Conservation (phyloP, 331 rosid genomes). For the Cydonia oblonga region DNA sequence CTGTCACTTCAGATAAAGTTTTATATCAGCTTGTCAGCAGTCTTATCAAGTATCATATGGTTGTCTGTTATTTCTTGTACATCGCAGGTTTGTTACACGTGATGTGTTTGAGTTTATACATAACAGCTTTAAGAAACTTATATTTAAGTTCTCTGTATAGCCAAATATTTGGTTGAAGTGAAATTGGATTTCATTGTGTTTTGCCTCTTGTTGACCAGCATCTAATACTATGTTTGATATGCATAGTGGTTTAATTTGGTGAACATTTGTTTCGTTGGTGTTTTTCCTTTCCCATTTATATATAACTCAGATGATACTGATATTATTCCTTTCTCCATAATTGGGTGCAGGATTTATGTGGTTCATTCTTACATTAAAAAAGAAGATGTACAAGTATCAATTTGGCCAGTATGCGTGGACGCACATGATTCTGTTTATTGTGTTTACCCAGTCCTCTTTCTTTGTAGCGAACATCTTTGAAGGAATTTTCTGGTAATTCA, state of each 20-base stretch:
- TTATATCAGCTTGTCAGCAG: constrained; percentile 70
- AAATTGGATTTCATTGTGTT: neutral
- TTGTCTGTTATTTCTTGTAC: constrained; percentile 76
- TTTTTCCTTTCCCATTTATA: constrained; percentile 10
- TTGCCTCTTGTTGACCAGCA: neutral
- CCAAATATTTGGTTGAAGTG: neutral
- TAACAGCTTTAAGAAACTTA: neutral
- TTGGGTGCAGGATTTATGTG: constrained; percentile 84
- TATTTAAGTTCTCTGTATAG: neutral
- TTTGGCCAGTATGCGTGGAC: constrained; percentile 99
- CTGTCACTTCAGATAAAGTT: constrained; percentile 72
- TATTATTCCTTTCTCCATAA: constrained; percentile 10
- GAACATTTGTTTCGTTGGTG: neutral
- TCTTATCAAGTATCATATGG: constrained; percentile 91
- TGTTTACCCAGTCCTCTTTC: constrained; percentile 94
- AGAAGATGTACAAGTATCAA: constrained; percentile 99
- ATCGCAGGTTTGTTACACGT: constrained; percentile 58
- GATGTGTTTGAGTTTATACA: neutral
- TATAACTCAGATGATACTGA: neutral
- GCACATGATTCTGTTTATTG: constrained; percentile 90
- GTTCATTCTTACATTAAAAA: constrained; percentile 94
- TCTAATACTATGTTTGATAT: constrained; percentile 3
- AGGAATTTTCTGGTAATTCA: constrained; percentile 88
- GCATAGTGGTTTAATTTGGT: neutral
- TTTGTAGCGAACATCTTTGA: constrained; percentile 95